A percentile compares a stretch with the other conserved stretches of the same genome.
phyloP scores from a whole-genome alignment of 805 yeast genomes.

The Teunomyces pallodes region DNA sequence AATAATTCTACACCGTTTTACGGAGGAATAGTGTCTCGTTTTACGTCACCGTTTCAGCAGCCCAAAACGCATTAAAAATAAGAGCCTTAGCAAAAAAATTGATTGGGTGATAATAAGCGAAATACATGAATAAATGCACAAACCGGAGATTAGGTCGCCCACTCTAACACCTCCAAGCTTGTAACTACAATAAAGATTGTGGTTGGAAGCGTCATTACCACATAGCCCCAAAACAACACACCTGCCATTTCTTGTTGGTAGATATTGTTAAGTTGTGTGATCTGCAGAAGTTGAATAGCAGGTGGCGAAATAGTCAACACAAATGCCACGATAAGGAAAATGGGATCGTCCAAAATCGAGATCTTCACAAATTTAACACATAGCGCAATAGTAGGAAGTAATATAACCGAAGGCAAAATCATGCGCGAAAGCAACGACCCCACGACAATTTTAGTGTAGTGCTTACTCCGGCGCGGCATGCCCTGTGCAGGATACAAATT shows the following conservation, averaged over 20 bases:
- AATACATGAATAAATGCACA: too few relatives aligned
- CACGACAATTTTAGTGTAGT: slow-evolving; percentile 59
- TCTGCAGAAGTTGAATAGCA: slow-evolving; percentile 79
- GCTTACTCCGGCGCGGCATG: slow-evolving; percentile 61
- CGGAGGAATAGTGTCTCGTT: too few relatives aligned
- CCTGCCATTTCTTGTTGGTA: slow-evolving; percentile 83
- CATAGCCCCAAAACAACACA: slow-evolving; percentile 80
- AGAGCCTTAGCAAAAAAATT: too few relatives aligned
- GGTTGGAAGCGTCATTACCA: slow-evolving; percentile 69
- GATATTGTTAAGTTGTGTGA: slow-evolving; percentile 71
- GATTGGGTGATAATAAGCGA: neutral
- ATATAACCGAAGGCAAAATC: slow-evolving; percentile 69
- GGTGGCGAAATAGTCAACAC: slow-evolving; percentile 78
- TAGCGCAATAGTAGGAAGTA: slow-evolving; percentile 64
- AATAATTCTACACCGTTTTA: too few relatives aligned
- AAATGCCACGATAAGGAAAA: slow-evolving; percentile 72
- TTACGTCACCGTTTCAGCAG: neutral
- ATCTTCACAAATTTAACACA: slow-evolving; percentile 62
- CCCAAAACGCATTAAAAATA: too few relatives aligned
- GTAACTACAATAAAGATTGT: slow-evolving; percentile 70
- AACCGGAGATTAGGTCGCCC: slow-evolving; percentile 5
- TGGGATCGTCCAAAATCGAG: slow-evolving; percentile 78
- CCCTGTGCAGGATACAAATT: slow-evolving; percentile 69
- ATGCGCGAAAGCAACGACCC: slow-evolving; percentile 74
- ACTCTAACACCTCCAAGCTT: slow-evolving; percentile 55